Conservation (phyloP, 345 rosid species). For the Barbarea vulgaris region DNA sequence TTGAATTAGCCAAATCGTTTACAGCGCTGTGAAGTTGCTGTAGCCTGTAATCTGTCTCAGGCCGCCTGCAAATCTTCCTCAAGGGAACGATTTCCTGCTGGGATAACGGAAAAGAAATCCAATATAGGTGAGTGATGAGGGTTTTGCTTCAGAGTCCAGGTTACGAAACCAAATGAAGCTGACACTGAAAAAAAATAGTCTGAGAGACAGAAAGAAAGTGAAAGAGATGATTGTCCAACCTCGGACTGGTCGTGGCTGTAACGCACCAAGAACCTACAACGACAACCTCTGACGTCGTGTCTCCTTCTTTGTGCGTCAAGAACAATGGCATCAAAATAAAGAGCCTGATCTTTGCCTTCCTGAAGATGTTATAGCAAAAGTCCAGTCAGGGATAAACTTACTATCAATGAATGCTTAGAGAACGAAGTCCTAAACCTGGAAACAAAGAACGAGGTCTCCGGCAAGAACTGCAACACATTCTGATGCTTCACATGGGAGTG, state of each 20-base stretch:
- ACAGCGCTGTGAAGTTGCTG: slow-evolving; percentile 81
- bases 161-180: slow-evolving; percentile 14
- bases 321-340: slow-evolving; percentile 94
- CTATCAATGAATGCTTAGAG: slow-evolving; percentile 10
- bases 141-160: slow-evolving; percentile 15
- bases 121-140: slow-evolving; percentile 29
- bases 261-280: slow-evolving; percentile 96
- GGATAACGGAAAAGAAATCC: slow-evolving; percentile 31
- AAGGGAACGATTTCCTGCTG: slow-evolving; percentile 96
- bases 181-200: neutral
- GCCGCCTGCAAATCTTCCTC: slow-evolving; percentile 92
- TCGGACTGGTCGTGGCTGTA: slow-evolving; percentile 95
- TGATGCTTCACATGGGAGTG: slow-evolving; percentile 98
- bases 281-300: slow-evolving; percentile 98
- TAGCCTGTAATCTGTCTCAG: slow-evolving; percentile 97
- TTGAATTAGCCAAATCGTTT: slow-evolving; percentile 44
- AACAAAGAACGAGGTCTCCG: slow-evolving; percentile 95
- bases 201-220: neutral
- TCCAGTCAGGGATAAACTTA: neutral
- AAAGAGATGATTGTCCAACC: slow-evolving; percentile 51
- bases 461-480: slow-evolving; percentile 99
- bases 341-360: slow-evolving; percentile 99
- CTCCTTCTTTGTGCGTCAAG: slow-evolving; percentile 97
- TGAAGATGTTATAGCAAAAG: slow-evolving; percentile 37
- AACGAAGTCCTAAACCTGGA: slow-evolving; percentile 62